A percentile compares a stretch with the other conserved stretches of the same genome.
Conservation (phyloP, 306 rosid species). For the Casuarina cunninghamiana region DNA sequence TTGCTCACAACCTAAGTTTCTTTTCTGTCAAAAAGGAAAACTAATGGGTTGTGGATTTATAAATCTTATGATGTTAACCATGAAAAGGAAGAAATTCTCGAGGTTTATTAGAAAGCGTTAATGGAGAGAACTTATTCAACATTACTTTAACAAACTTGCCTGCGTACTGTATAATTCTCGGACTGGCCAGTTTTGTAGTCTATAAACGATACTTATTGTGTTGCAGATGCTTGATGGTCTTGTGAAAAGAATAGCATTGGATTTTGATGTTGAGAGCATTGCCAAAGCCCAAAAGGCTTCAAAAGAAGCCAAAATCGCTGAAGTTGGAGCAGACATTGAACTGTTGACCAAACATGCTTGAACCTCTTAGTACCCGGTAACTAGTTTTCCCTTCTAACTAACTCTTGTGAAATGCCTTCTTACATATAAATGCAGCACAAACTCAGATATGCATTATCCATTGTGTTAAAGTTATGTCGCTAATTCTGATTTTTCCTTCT, state of each 20-base stretch:
- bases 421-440: too few species aligned
- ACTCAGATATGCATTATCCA: neutral
- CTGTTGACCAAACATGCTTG: constrained; percentile 50
- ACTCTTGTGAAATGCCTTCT: neutral
- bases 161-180: neutral
- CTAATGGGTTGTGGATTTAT: neutral
- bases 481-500: neutral
- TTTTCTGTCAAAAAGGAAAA: neutral
- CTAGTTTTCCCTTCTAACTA: neutral
- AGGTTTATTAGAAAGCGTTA: neutral
- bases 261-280: constrained; percentile 77
- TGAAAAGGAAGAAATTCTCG: neutral
- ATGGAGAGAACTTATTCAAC: neutral
- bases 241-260: constrained; percentile 73
- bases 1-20: neutral
- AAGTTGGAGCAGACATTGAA: constrained; percentile 86
- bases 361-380: constrained; percentile 18
- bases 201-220: neutral
- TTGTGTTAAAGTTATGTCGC: neutral
- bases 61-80: neutral
- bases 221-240: constrained; percentile 83
- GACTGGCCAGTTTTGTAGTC: neutral
- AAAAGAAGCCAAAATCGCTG: constrained; percentile 76
- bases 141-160: neutral
- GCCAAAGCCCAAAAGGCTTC: constrained; percentile 71